These are phyloP conservation scores for Penicillium concentricum DNA, from an alignment of 2,329 filamentous ascomycete genomes.

Conservation along the genomic window DNA sequence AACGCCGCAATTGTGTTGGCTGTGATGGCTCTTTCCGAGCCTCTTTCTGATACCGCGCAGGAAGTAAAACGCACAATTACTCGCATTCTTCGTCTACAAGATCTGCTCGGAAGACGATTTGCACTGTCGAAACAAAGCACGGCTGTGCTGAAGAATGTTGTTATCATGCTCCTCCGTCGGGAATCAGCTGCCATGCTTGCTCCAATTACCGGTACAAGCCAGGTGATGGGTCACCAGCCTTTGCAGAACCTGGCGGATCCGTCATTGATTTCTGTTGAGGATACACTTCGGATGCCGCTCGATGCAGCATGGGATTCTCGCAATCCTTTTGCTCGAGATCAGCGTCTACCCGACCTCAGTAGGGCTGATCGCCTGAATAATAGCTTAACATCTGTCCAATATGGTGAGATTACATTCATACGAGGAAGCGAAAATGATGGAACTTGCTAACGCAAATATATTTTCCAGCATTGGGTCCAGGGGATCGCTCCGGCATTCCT, in stretches of 20 bases:
- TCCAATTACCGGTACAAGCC: slow-evolving; percentile 12
- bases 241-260: not conserved
- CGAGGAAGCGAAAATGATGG: not conserved
- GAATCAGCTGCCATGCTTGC: slow-evolving; percentile 27
- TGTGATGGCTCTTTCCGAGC: slow-evolving; percentile 44
- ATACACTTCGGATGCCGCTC: slow-evolving; percentile 24
- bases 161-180: slow-evolving; percentile 25
- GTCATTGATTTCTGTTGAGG: slow-evolving; percentile 22
- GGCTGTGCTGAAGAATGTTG: slow-evolving; percentile 23
- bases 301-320: slow-evolving; percentile 12
- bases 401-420: slow-evolving; percentile 10
- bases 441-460: not conserved
- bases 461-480: slow-evolving; percentile 10
- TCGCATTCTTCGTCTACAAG: slow-evolving; percentile 44
- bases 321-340: not conserved
- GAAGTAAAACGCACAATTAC: slow-evolving; percentile 45
- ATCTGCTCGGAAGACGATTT: slow-evolving; percentile 35
- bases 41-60: slow-evolving; percentile 45
- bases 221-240: not conserved
- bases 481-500: not conserved
- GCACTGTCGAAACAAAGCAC: slow-evolving; percentile 39
- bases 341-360: slow-evolving; percentile 9
- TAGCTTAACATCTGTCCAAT: slow-evolving; percentile 25
- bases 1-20: slow-evolving; percentile 47
- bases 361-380: slow-evolving; percentile 22